Conservation (phyloP, 768 basidiomycete genomes). For the Boletales sp. region DNA sequence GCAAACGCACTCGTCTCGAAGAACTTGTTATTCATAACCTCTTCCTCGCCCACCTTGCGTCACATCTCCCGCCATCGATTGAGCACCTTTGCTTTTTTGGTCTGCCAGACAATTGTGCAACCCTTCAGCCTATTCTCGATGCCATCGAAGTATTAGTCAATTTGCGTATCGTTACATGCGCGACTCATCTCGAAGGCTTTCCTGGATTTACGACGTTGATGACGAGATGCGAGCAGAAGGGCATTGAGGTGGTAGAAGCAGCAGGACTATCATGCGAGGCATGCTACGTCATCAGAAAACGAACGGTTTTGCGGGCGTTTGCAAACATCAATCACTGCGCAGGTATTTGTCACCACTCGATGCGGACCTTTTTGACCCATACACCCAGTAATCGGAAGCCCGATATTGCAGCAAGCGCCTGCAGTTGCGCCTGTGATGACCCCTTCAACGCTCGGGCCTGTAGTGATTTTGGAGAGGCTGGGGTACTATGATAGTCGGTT, state of each 20-base stretch:
- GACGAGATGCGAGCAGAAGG: slow-evolving; percentile 26
- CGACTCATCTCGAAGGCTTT: slow-evolving; percentile 17
- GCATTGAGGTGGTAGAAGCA: slow-evolving; percentile 22
- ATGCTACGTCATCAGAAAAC: slow-evolving; percentile 11
- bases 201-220: slow-evolving; percentile 21
- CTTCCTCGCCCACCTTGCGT: background rate
- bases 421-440: too few species aligned
- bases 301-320: too few species aligned
- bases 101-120: slow-evolving; percentile 20
- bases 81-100: slow-evolving; percentile 34
- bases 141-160: slow-evolving; percentile 15
- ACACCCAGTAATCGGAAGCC: too few species aligned
- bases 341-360: too few species aligned
- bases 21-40: slow-evolving; percentile 31
- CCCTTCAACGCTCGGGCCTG: too few species aligned
- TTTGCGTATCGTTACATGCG: slow-evolving; percentile 35
- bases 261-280: slow-evolving; percentile 33
- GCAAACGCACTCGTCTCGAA: background rate
- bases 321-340: too few species aligned
- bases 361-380: too few species aligned
- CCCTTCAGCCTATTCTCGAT: slow-evolving; percentile 25
- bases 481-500: too few species aligned
- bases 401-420: too few species aligned
- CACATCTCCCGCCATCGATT: background rate
- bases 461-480: too few species aligned